phyloP scores from a whole-genome alignment of 78 protist species.

The Creolimax fragrantissima region DNA sequence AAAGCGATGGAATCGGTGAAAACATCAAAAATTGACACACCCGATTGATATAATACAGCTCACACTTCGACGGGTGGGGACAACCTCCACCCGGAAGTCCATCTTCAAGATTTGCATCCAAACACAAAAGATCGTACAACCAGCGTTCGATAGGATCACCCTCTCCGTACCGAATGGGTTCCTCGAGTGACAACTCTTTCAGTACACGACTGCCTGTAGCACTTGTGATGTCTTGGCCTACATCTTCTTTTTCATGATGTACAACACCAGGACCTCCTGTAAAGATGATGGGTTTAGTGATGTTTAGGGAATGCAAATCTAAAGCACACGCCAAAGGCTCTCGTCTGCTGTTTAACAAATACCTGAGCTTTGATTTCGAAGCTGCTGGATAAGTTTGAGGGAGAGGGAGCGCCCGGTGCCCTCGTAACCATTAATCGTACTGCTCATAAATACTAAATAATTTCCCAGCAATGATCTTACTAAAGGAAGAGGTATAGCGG shows the following conservation, averaged over 20 bases:
- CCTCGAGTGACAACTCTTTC: slow-evolving; percentile 77
- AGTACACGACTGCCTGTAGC: slow-evolving; percentile 30
- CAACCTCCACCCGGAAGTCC: slow-evolving; percentile 2
- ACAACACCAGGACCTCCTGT: not conserved
- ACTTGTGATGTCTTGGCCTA: not conserved
- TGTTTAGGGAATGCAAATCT: not conserved
- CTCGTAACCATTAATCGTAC: slow-evolving; percentile 88
- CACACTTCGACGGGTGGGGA: slow-evolving; percentile 85
- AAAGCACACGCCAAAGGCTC: too few species aligned
- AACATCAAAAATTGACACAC: too few species aligned
- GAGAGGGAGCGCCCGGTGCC: slow-evolving; percentile 99
- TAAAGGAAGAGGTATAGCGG: slow-evolving; percentile 97
- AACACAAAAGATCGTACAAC: slow-evolving; percentile 88
- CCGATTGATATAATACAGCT: slow-evolving; percentile 84
- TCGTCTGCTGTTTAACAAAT: too few species aligned
- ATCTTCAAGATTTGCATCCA: slow-evolving; percentile 60
- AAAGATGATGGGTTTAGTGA: too few species aligned
- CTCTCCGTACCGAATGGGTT: slow-evolving; percentile 91
- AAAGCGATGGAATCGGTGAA: too few species aligned
- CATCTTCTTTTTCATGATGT: not conserved
- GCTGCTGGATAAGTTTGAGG: slow-evolving; percentile 89
- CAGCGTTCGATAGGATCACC: slow-evolving; percentile 63
- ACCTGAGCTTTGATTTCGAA: slow-evolving; percentile 59
- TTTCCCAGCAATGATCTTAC: slow-evolving; percentile 79
- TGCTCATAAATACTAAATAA: slow-evolving; percentile 81